Conservation (phyloP, 1,284 basidiomycete genomes). For the Sphagnurus paluster region DNA sequence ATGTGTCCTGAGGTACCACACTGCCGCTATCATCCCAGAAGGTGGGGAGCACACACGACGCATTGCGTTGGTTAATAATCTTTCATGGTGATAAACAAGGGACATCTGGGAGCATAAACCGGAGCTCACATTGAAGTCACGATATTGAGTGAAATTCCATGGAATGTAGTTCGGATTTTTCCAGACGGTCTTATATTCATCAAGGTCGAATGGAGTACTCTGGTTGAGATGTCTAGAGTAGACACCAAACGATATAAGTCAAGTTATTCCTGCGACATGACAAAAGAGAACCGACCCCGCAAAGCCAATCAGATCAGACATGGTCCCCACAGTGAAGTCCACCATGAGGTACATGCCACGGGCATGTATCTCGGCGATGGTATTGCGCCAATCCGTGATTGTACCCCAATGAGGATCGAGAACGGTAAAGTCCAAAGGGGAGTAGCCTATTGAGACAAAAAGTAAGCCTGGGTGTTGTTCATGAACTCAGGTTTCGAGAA, state of each 20-base stretch:
- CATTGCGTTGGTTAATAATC: conserved; percentile 68
- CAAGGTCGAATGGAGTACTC: conserved; percentile 75
- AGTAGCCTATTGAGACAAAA: conserved; percentile 65
- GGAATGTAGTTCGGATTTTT: conserved; percentile 77
- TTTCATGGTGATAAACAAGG: conserved; percentile 29
- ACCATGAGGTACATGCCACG: conserved; percentile 88
- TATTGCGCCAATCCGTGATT: conserved; percentile 71
- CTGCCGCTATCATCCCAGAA: conserved; percentile 80
- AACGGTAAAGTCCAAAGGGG: conserved; percentile 86
- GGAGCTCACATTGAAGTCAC: conserved; percentile 68
- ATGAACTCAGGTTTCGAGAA: conserved; percentile 8
- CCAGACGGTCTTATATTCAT: conserved; percentile 77
- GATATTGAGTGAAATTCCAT: conserved; percentile 84
- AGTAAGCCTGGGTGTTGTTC: conserved; percentile 8
- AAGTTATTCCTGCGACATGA: background rate
- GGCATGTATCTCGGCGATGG: conserved; percentile 76
- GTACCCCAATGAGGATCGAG: conserved; percentile 91
- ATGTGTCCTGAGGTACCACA: conserved; percentile 51
- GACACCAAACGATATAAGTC: conserved; percentile 18
- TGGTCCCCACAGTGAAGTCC: conserved; percentile 91
- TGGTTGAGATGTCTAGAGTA: conserved; percentile 69
- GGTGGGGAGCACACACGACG: conserved; percentile 70
- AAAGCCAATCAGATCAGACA: conserved; percentile 86
- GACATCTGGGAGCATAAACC: background rate
- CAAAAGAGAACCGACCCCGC: conserved; percentile 55